Evolutionary conservation across 441 rosid genomes (phyloP).

Genomic region (Gossypium schwendimanii): DNA sequence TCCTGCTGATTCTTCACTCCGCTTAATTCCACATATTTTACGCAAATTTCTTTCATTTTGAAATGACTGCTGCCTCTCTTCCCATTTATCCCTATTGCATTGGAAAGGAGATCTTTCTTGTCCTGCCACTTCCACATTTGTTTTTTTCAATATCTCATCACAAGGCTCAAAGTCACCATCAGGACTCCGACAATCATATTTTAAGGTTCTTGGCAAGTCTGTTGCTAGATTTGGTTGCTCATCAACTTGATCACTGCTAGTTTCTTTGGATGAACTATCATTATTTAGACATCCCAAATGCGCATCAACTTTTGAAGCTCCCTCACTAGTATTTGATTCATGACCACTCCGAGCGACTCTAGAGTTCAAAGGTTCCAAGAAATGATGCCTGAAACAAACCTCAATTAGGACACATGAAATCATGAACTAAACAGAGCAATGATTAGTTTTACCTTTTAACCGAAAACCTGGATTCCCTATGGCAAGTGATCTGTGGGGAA

Average conservation of each 20-base stretch:
- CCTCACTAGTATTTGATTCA: constrained; percentile 16
- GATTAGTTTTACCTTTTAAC: constrained; percentile 28
- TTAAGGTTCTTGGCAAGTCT: constrained; percentile 33
- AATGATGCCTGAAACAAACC: constrained; percentile 32
- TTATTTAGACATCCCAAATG: constrained; percentile 5
- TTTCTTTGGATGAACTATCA: constrained; percentile 12
- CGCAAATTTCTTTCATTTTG: constrained; percentile 29
- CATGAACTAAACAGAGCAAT: background rate
- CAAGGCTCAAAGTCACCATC: constrained; percentile 20
- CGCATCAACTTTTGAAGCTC: constrained; percentile 17
- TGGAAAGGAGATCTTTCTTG: constrained; percentile 10
- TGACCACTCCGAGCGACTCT: constrained; percentile 10
- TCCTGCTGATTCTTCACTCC: constrained; percentile 17
- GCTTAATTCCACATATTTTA: constrained; percentile 19
- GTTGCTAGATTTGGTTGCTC: constrained; percentile 27
- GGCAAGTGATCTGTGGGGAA: constrained; percentile 32
- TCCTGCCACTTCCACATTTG: constrained; percentile 12
- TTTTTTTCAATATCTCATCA: constrained; percentile 10
- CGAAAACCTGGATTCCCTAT: constrained; percentile 32
- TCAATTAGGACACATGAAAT: background rate
- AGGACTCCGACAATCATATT: constrained; percentile 31
- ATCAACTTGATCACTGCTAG: constrained; percentile 19
- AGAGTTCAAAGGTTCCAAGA: constrained; percentile 23
- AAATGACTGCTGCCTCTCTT: constrained; percentile 11
- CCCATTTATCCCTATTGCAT: constrained; percentile 10